Conservation (phyloP, 106 monocot genomes). For the Apostasia shenzhenica region DNA sequence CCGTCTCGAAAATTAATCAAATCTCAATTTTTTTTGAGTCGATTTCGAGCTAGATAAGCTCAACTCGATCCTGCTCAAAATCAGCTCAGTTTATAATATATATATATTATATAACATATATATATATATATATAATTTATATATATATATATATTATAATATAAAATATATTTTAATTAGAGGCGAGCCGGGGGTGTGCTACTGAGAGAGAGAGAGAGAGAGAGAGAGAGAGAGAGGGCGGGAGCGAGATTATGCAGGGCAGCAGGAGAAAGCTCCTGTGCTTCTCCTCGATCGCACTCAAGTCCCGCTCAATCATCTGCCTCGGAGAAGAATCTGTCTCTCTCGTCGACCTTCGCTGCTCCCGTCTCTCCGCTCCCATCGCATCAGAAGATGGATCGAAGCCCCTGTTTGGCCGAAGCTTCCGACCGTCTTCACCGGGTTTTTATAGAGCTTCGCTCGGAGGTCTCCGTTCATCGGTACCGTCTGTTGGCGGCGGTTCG, state of each 20-base stretch:
- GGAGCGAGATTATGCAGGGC: constrained; percentile 7
- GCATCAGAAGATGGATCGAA: neutral
- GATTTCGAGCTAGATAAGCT: too few relatives aligned
- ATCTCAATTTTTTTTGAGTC: too few relatives aligned
- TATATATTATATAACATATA: neutral
- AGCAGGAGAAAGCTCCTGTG: neutral
- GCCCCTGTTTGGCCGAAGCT: neutral
- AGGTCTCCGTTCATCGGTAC: neutral
- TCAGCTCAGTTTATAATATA: too few relatives aligned
- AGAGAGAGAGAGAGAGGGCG: too few relatives aligned
- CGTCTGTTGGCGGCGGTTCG: neutral
- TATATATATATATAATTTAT: too few relatives aligned
- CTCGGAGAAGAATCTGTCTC: neutral
- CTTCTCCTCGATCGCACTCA: neutral
- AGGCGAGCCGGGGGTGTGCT: neutral
- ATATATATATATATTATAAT: neutral
- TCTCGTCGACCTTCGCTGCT: neutral
- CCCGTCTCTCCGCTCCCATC: neutral
- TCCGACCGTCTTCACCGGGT: neutral
- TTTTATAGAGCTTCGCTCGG: neutral
- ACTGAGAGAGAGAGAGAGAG: neutral
- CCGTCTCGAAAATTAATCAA: too few relatives aligned
- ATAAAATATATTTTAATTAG: neutral
- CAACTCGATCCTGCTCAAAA: too few relatives aligned
- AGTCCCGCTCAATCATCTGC: constrained; percentile 6